Percentiles rank a stretch among this genome's conserved stretches.
These are phyloP conservation scores for Lathyrus tuberosus DNA, from an alignment of 306 rosid genomes.

Conservation along the genomic window DNA sequence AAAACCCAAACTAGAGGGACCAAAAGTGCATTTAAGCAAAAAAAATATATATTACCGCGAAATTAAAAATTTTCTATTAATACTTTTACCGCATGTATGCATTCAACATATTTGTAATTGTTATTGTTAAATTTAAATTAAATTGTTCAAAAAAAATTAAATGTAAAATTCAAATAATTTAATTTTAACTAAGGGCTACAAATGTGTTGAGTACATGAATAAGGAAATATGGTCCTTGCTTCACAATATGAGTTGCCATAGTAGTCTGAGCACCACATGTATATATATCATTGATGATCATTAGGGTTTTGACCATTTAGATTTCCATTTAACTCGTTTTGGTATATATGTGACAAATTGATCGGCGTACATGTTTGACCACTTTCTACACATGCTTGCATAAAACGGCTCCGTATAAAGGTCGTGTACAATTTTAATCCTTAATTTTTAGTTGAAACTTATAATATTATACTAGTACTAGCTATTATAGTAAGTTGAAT, in stretches of 20 bases:
- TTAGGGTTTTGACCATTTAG: slow-evolving; percentile 36
- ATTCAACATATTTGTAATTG: no score
- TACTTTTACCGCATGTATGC: no score
- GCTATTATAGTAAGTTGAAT: not conserved
- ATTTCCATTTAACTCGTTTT: slow-evolving; percentile 1
- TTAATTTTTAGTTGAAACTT: not conserved
- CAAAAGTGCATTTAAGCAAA: no score
- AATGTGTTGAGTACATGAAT: no score
- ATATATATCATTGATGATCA: not conserved
- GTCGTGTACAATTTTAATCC: not conserved
- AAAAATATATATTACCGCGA: no score
- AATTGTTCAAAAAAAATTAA: no score
- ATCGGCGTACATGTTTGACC: slow-evolving; percentile 59
- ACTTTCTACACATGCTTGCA: slow-evolving; percentile 31
- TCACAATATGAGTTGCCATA: slow-evolving; percentile 44
- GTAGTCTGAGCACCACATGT: not conserved
- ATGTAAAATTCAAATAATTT: no score
- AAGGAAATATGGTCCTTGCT: not conserved
- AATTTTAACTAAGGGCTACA: no score
- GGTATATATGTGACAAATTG: slow-evolving; percentile 1
- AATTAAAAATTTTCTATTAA: no score
- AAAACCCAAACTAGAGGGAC: no score
- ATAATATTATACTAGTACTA: not conserved
- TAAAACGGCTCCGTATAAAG: not conserved
- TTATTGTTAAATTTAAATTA: no score